A percentile compares a stretch with the other conserved stretches of the same genome.
phyloP scores from a whole-genome alignment of 1,284 basidiomycete genomes.

The Cutaneotrichosporon curvatum region DNA sequence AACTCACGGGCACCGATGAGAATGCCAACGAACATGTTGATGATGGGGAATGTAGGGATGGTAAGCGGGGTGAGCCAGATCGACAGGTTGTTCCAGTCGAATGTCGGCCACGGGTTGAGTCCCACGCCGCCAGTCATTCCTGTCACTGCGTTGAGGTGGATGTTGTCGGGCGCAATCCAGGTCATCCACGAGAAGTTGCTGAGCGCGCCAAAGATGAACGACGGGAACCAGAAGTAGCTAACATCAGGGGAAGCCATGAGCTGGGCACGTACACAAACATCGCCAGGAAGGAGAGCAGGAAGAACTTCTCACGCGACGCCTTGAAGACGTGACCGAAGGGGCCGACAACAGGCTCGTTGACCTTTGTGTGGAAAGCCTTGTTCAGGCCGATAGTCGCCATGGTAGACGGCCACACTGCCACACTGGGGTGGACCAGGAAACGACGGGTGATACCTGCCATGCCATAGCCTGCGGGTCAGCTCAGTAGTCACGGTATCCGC shows the following conservation, averaged over 20 bases:
- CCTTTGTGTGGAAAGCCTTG: constrained; percentile 35
- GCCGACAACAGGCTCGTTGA: constrained; percentile 34
- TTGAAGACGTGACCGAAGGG: constrained; percentile 20
- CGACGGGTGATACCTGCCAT: constrained; percentile 47
- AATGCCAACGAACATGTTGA: constrained; percentile 25
- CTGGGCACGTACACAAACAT: too few relatives aligned
- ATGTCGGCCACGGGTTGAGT: constrained; percentile 28
- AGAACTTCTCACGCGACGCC: constrained; percentile 33
- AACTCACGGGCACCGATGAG: too few relatives aligned
- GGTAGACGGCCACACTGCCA: constrained; percentile 44
- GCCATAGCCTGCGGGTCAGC: too few relatives aligned
- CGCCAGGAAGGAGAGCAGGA: constrained; percentile 22
- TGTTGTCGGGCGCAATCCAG: constrained; percentile 52
- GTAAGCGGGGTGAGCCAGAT: constrained; percentile 19
- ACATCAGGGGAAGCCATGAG: not conserved
- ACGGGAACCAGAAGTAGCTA: constrained; percentile 45
- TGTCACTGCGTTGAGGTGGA: constrained; percentile 16
- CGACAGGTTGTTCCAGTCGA: constrained; percentile 34
- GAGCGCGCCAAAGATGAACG: constrained; percentile 46
- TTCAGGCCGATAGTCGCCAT: constrained; percentile 45
- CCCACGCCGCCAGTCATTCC: constrained; percentile 28
- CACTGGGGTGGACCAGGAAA: constrained; percentile 46
- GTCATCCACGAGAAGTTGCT: constrained; percentile 56
- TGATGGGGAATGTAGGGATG: constrained; percentile 30
- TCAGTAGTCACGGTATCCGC: too few relatives aligned